Conservation (phyloP, 2,329 filamentous ascomycete genomes). For the Orbilia blumenaviensis region DNA sequence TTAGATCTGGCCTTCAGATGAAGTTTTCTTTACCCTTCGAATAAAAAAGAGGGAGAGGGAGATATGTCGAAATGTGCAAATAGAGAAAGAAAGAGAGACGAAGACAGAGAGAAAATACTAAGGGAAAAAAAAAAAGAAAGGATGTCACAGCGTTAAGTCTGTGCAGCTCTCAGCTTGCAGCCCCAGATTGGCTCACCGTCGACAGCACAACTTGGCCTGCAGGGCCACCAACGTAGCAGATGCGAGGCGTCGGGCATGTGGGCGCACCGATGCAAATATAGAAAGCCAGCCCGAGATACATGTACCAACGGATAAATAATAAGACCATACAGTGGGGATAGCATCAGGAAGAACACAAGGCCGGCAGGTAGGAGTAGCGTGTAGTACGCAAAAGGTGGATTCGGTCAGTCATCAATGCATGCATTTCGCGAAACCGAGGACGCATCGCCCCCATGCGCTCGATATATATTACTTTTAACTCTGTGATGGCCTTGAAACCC, state of each 20-base stretch:
- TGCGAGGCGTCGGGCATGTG: constrained; percentile 32
- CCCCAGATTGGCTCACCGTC: constrained; percentile 27
- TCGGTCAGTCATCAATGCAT: not conserved
- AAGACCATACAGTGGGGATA: constrained; percentile 1
- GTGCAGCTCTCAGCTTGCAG: constrained; percentile 16
- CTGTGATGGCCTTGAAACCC: not conserved
- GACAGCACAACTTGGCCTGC: constrained; percentile 30
- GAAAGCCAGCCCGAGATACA: constrained; percentile 25
- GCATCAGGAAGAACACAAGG: constrained; percentile 3
- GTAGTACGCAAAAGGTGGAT: not conserved
- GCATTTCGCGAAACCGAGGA: constrained; percentile 6
- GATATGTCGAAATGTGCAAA: not conserved
- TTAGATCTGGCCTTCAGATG: constrained; percentile 7
- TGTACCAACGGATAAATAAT: not conserved
- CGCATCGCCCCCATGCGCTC: constrained; percentile 2
- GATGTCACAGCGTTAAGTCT: constrained; percentile 46
- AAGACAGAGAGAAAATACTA: too few species aligned
- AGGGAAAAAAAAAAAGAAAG: too few species aligned
- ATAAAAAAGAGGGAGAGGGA: too few species aligned
- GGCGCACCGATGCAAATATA: constrained; percentile 25
- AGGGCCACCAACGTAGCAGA: constrained; percentile 33
- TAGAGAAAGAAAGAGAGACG: not conserved
- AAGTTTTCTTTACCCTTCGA: constrained; percentile 2
- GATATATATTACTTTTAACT: constrained; percentile 21
- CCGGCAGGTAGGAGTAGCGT: not conserved